These are phyloP conservation scores for Globisporangium parvum DNA, from an alignment of 352 stramenopile species.

Conservation along the genomic window DNA sequence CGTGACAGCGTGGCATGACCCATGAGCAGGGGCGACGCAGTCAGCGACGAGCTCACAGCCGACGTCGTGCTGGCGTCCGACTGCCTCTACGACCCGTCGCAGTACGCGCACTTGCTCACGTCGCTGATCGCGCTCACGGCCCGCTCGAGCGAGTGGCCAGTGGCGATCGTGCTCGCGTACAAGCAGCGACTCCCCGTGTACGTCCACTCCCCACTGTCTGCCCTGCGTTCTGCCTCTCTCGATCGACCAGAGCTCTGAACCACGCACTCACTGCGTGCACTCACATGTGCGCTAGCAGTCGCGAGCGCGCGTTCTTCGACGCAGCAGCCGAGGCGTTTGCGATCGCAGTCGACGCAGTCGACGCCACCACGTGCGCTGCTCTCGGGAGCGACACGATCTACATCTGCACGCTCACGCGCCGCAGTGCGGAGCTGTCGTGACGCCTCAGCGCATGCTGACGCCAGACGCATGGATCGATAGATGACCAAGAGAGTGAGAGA, in stretches of 20 bases:
- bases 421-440: background rate
- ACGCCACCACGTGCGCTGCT: conserved; percentile 5
- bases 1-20: background rate
- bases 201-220: conserved; percentile 5
- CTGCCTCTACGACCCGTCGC: conserved; percentile 54
- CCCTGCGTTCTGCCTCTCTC: background rate
- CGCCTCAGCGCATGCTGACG: no score
- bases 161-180: conserved; percentile 50
- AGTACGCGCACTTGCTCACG: conserved; percentile 29
- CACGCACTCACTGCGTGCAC: background rate
- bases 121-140: conserved; percentile 38
- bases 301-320: conserved; percentile 42
- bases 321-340: conserved; percentile 27
- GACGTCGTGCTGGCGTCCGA: conserved; percentile 49
- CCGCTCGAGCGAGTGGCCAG: background rate
- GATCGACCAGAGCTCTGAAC: no score
- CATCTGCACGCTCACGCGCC: conserved; percentile 29
- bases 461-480: no score
- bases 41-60: background rate
- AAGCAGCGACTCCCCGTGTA: conserved; percentile 56
- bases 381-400: conserved; percentile 35
- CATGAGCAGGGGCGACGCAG: conserved; percentile 6
- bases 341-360: conserved; percentile 25
- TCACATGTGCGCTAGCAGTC: conserved; percentile 4
- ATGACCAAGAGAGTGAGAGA: no score